Evolutionary conservation across 1,284 basidiomycete species (phyloP).

Genomic region (Microbotryomycetes sp.): DNA sequence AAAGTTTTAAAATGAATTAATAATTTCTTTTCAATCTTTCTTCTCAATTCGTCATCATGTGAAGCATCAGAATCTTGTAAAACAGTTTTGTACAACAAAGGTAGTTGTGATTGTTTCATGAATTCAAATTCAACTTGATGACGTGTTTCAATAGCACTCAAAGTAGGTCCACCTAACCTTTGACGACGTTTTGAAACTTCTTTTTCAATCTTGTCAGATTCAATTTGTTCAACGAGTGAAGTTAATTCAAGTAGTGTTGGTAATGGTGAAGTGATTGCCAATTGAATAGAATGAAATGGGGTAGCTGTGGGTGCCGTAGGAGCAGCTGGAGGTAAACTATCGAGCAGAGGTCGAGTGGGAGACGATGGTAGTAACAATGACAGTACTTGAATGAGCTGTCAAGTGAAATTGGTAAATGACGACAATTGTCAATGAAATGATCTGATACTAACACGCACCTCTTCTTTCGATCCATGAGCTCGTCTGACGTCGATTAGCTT

Average conservation of each 20-base stretch:
- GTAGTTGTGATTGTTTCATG: slow-evolving; percentile 35
- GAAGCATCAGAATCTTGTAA: slow-evolving; percentile 67
- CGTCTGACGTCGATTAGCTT: slow-evolving; percentile 63
- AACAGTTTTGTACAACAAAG: slow-evolving; percentile 59
- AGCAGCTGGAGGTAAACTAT: slow-evolving; percentile 64
- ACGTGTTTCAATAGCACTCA: slow-evolving; percentile 40
- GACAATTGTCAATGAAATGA: neutral
- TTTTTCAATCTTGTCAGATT: slow-evolving; percentile 51
- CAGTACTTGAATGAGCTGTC: slow-evolving; percentile 62
- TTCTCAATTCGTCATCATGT: slow-evolving; percentile 56
- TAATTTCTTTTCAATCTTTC: slow-evolving; percentile 62
- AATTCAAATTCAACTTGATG: slow-evolving; percentile 36
- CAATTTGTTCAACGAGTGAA: slow-evolving; percentile 54
- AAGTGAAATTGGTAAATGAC: slow-evolving; percentile 4
- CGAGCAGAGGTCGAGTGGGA: slow-evolving; percentile 58
- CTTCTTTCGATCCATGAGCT: slow-evolving; percentile 54
- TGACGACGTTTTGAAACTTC: slow-evolving; percentile 71
- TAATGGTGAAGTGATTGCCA: slow-evolving; percentile 61
- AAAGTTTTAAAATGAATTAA: slow-evolving; percentile 57
- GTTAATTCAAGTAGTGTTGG: slow-evolving; percentile 63
- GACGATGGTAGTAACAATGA: slow-evolving; percentile 70
- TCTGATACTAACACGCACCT: too few species aligned
- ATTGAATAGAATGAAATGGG: slow-evolving; percentile 51
- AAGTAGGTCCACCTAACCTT: slow-evolving; percentile 57
- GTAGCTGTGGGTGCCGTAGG: slow-evolving; percentile 59